phyloP scores from a whole-genome alignment of 192 early-diverging fungal species.

The Oehlia diaphana region DNA sequence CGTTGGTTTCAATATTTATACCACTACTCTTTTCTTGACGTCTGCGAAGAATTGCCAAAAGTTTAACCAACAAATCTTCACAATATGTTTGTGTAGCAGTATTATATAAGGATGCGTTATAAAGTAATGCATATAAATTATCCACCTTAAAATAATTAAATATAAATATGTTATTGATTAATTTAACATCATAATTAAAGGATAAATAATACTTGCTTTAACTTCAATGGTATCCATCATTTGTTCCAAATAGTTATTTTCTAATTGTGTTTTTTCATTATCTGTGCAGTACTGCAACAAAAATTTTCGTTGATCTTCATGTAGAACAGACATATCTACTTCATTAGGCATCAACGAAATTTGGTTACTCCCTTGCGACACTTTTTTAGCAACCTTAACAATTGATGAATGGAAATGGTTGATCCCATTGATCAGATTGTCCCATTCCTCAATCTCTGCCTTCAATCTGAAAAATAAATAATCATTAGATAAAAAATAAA shows the following conservation, averaged over 20 bases:
- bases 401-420: conserved; percentile 25
- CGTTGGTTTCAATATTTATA: conserved; percentile 8
- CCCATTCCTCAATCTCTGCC: conserved; percentile 26
- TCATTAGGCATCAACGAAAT: background rate
- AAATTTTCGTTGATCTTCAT: conserved; percentile 30
- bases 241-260: background rate
- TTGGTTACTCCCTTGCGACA: background rate
- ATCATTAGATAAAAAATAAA: background rate
- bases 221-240: background rate
- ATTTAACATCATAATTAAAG: background rate
- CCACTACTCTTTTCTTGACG: background rate
- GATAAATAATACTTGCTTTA: conserved; percentile 13
- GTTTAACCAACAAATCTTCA: conserved; percentile 15
- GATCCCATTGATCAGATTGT: background rate
- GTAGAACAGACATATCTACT: conserved; percentile 17
- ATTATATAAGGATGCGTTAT: conserved; percentile 27
- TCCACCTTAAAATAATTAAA: conserved; percentile 26
- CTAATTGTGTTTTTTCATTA: background rate
- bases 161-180: conserved; percentile 9
- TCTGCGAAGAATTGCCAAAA: conserved; percentile 6
- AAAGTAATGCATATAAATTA: conserved; percentile 18
- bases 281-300: conserved; percentile 25
- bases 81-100: conserved; percentile 27
- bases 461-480: conserved; percentile 17
- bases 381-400: conserved; percentile 1